A percentile compares a stretch with the other conserved stretches of the same genome.
phyloP scores from a whole-genome alignment of 2,329 filamentous ascomycete genomes.

The Stachybotrys chartarum region DNA sequence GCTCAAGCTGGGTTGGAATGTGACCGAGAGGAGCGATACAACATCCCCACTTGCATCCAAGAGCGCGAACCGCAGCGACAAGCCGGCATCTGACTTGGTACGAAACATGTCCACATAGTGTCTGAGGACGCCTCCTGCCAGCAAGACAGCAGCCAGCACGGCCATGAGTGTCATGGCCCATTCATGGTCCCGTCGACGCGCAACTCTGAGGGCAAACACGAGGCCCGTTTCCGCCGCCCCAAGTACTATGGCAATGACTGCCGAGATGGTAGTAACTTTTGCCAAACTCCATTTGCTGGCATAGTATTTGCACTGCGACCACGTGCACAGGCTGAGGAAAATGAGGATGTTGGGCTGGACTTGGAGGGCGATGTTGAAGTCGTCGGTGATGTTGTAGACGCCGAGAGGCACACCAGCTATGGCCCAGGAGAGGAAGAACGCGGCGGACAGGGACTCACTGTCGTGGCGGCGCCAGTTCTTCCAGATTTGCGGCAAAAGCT shows the following conservation, averaged over 20 bases:
- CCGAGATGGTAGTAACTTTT: neutral
- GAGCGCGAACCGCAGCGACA: neutral
- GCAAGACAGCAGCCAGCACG: neutral
- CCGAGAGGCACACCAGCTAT: conserved; percentile 11
- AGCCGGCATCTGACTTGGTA: neutral
- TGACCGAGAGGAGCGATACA: neutral
- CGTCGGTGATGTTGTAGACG: conserved; percentile 15
- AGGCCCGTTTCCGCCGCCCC: neutral
- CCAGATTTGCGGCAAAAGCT: conserved; percentile 11
- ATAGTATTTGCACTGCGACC: conserved; percentile 23
- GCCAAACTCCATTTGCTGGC: conserved; percentile 4
- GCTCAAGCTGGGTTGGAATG: neutral
- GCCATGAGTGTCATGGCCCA: neutral
- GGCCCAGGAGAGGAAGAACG: conserved; percentile 11
- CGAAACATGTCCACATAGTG: neutral
- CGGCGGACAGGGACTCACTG: conserved; percentile 10
- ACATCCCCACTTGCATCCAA: neutral
- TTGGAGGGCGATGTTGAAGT: conserved; percentile 22
- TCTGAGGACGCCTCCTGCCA: neutral
- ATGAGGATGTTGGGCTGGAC: conserved; percentile 25
- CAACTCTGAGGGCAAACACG: neutral
- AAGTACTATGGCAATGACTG: neutral
- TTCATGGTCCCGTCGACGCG: neutral
- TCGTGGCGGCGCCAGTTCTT: conserved; percentile 1
- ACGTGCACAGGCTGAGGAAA: conserved; percentile 20